These are phyloP conservation scores for Eutypella sp. DNA, from an alignment of 2,329 filamentous ascomycete species.

Conservation along the genomic window DNA sequence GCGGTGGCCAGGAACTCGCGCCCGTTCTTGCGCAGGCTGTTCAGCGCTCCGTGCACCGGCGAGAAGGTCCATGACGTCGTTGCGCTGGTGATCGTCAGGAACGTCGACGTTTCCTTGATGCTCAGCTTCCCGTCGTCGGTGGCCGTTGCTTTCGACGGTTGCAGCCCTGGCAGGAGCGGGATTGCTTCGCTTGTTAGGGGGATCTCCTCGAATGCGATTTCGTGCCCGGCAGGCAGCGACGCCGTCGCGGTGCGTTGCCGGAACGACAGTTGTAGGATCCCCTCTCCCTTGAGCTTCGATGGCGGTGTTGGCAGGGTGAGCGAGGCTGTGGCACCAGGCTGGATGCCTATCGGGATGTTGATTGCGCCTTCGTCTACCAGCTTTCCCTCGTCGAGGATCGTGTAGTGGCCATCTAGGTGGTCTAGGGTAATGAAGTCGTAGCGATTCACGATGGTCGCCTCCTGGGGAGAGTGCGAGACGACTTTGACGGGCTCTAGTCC, in stretches of 20 bases:
- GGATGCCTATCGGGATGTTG: constrained; percentile 19
- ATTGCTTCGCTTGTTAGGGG: constrained; percentile 7
- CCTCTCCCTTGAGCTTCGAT: constrained; percentile 12
- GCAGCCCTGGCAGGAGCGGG: background rate
- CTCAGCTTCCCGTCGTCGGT: constrained; percentile 9
- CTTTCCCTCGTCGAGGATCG: constrained; percentile 21
- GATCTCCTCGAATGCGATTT: constrained; percentile 26
- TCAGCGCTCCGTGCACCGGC: constrained; percentile 18
- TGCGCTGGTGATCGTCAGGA: constrained; percentile 19
- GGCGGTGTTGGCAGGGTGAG: constrained; percentile 13
- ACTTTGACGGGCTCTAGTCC: constrained; percentile 42
- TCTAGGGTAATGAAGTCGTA: constrained; percentile 39
- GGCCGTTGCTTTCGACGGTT: background rate
- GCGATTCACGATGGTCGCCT: constrained; percentile 29
- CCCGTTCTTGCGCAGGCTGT: constrained; percentile 21
- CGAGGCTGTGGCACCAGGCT: constrained; percentile 21
- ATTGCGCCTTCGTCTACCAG: constrained; percentile 17
- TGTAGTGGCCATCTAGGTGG: constrained; percentile 31
- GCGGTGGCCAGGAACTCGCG: constrained; percentile 18
- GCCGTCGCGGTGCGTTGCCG: constrained; percentile 16
- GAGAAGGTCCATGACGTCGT: constrained; percentile 23
- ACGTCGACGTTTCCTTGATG: constrained; percentile 15
- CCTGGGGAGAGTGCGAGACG: constrained; percentile 28
- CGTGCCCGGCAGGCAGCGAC: constrained; percentile 20
- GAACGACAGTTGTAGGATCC: constrained; percentile 22